A percentile compares a stretch with the other conserved stretches of the same genome.
These are phyloP conservation scores for Parachaetomium inaequale DNA, from an alignment of 495 filamentous ascomycete genomes.

Conservation along the genomic window DNA sequence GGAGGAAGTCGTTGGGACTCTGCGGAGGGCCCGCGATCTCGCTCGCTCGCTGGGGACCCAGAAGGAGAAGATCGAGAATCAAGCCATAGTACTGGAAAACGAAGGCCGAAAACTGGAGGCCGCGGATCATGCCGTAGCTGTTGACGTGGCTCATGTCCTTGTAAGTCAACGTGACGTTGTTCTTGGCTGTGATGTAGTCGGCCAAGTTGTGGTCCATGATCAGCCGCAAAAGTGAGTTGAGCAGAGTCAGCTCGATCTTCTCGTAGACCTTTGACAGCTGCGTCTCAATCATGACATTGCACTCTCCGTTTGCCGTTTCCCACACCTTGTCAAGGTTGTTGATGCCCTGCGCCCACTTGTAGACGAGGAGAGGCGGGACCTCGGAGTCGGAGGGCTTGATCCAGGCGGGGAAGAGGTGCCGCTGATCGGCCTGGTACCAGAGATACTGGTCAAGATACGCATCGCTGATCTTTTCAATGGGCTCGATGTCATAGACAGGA, in stretches of 20 bases:
- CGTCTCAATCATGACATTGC: conserved; percentile 99
- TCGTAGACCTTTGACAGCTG: conserved; percentile 98
- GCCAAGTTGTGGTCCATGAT: conserved; percentile 99
- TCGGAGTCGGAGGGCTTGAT: conserved; percentile 99
- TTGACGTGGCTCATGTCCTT: conserved; percentile 99
- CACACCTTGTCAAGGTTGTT: conserved; percentile 98
- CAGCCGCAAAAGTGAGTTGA: conserved; percentile 87
- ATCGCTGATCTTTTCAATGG: conserved; percentile 99
- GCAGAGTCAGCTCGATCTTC: conserved; percentile 94
- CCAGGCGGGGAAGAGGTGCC: conserved; percentile 97
- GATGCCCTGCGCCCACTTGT: conserved; percentile 99
- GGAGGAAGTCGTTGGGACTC: conserved; percentile 95
- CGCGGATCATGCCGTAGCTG: conserved; percentile 96
- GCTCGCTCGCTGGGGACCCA: conserved; percentile 89
- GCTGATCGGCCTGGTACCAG: conserved; percentile 98
- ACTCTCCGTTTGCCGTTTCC: conserved; percentile 93
- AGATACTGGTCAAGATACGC: conserved; percentile 98
- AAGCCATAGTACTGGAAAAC: conserved; percentile 99
- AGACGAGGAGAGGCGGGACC: conserved; percentile 92
- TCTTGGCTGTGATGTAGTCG: conserved; percentile 99
- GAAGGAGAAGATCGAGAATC: conserved; percentile 88
- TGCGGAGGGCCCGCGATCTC: conserved; percentile 97
- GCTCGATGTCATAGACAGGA: conserved; percentile 98
- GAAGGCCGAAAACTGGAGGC: conserved; percentile 95
- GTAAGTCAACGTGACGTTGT: conserved; percentile 98